Percentiles rank a stretch among this genome's conserved stretches.
These are phyloP conservation scores for Hypoxylon sp. DNA, from an alignment of 2,329 filamentous ascomycete species.

Conservation along the genomic window DNA sequence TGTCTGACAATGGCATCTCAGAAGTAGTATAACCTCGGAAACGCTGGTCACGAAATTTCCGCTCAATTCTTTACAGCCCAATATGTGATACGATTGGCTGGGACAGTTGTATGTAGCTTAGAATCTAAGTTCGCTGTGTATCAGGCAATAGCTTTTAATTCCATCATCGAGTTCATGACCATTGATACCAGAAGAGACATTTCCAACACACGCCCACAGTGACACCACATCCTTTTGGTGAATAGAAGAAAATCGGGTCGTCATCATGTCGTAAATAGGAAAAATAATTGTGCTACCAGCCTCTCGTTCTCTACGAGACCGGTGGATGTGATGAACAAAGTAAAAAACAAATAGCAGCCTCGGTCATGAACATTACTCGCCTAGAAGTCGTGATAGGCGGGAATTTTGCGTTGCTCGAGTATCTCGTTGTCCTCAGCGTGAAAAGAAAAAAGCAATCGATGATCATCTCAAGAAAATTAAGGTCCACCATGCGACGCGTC, in stretches of 20 bases:
- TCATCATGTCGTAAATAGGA: constrained; percentile 57
- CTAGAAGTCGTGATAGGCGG: constrained; percentile 54
- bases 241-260: constrained; percentile 55
- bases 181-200: constrained; percentile 59
- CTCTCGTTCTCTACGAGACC: constrained; percentile 47
- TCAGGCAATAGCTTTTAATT: constrained; percentile 60
- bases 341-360: constrained; percentile 53
- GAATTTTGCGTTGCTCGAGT: constrained; percentile 52
- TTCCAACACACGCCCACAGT: constrained; percentile 57
- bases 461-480: constrained; percentile 53
- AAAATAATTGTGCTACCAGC: constrained; percentile 54
- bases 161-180: constrained; percentile 59
- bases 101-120: constrained; percentile 51
- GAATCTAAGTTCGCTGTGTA: constrained; percentile 56
- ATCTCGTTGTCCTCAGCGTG: constrained; percentile 54
- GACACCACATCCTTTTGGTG: constrained; percentile 59
- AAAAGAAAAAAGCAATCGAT: constrained; percentile 44
- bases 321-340: constrained; percentile 50
- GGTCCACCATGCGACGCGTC: constrained; percentile 55
- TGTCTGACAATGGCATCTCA: constrained; percentile 25
- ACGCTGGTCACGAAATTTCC: constrained; percentile 34
- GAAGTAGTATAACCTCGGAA: constrained; percentile 29
- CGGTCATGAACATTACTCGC: constrained; percentile 56
- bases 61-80: constrained; percentile 40
- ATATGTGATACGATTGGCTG: constrained; percentile 48